Evolutionary conservation across 352 stramenopile species (phyloP).

Genomic region (Globisporangium recalcitrans): DNA sequence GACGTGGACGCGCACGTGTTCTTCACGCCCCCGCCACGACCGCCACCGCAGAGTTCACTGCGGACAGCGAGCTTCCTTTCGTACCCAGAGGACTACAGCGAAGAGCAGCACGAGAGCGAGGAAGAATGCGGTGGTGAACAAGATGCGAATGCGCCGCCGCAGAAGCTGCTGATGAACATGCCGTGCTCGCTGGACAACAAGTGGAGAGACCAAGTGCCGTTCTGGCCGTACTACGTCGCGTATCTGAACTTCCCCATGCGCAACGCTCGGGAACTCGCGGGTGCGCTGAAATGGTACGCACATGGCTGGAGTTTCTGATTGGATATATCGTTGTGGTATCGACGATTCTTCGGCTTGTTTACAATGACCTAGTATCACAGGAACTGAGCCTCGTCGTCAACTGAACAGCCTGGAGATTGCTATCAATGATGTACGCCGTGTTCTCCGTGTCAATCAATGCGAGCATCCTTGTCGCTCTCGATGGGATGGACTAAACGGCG

Average conservation of each 20-base stretch:
- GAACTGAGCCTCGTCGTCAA: conserved; percentile 20
- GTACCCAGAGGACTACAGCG: conserved; percentile 29
- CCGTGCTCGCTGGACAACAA: conserved; percentile 39
- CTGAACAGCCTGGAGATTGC: conserved; percentile 39
- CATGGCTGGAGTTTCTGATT: not conserved
- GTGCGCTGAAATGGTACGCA: conserved; percentile 42
- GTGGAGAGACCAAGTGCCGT: conserved; percentile 34
- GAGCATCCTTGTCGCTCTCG: not conserved
- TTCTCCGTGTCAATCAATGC: not conserved
- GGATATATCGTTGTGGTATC: not conserved
- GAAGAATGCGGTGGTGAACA: conserved; percentile 14
- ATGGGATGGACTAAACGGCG: not conserved
- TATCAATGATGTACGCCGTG: conserved; percentile 26
- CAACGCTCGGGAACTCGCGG: conserved; percentile 27
- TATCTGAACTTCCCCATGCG: conserved; percentile 41
- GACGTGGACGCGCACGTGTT: conserved; percentile 29
- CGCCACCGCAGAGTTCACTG: not conserved
- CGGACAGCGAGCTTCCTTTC: conserved; percentile 19
- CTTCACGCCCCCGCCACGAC: conserved; percentile 35
- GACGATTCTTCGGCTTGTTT: too few species aligned
- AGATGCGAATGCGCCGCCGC: conserved; percentile 1
- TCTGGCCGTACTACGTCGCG: conserved; percentile 67
- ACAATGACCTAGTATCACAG: conserved; percentile 33
- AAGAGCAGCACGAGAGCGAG: not conserved
- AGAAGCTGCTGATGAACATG: conserved; percentile 21